phyloP scores from a whole-genome alignment of 1,284 basidiomycete species.

The Sanguinoderma infundibulare region DNA sequence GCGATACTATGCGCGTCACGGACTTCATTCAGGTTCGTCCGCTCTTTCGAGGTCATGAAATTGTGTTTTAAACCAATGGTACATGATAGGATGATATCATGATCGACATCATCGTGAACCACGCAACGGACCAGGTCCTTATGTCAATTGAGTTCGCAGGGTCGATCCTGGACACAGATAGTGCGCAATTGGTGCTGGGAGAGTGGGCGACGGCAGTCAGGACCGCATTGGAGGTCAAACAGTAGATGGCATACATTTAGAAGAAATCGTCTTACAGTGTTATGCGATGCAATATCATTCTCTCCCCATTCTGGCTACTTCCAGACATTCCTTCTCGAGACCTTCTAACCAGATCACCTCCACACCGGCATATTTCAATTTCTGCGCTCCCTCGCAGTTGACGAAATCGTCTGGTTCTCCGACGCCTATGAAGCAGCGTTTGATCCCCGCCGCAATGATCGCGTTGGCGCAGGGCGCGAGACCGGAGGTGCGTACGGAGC shows the following conservation, averaged over 20 bases:
- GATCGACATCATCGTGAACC: slow-evolving; percentile 43
- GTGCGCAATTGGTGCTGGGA: slow-evolving; percentile 31
- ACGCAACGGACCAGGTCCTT: slow-evolving; percentile 36
- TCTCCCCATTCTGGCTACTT: slow-evolving; percentile 64
- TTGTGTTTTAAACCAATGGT: background rate
- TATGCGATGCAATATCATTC: background rate
- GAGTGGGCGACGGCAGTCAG: slow-evolving; percentile 36
- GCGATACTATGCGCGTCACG: slow-evolving; percentile 17
- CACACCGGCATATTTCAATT: slow-evolving; percentile 77
- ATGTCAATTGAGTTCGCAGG: slow-evolving; percentile 47
- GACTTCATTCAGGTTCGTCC: slow-evolving; percentile 19
- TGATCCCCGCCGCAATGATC: slow-evolving; percentile 75
- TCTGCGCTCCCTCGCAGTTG: slow-evolving; percentile 85
- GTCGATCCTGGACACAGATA: slow-evolving; percentile 35
- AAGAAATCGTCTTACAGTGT: slow-evolving; percentile 7
- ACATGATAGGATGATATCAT: slow-evolving; percentile 45
- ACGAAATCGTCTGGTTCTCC: slow-evolving; percentile 97
- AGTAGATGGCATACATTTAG: background rate
- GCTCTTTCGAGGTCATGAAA: background rate
- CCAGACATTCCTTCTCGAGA: slow-evolving; percentile 77
- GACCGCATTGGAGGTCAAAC: background rate
- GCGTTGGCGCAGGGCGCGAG: slow-evolving; percentile 88
- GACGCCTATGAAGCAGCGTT: slow-evolving; percentile 87
- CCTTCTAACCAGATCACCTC: slow-evolving; percentile 78
- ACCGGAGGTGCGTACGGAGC: slow-evolving; percentile 89